phyloP scores from a whole-genome alignment of 75 land plant genomes.

The Pinus taeda region DNA sequence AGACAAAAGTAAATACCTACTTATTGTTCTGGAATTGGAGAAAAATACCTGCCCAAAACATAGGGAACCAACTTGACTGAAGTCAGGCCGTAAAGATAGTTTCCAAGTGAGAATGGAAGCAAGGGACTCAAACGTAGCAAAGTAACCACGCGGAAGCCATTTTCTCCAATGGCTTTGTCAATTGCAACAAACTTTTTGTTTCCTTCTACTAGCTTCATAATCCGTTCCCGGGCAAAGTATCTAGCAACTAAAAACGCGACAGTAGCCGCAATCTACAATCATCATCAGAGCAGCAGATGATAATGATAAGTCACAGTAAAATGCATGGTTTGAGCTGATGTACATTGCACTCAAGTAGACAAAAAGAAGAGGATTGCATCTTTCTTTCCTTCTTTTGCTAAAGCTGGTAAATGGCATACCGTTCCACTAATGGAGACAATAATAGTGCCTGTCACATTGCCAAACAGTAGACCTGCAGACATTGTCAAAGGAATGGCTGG shows the following conservation, averaged over 20 bases:
- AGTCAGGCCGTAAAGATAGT: slow-evolving; percentile 96
- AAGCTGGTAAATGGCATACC: slow-evolving; percentile 37
- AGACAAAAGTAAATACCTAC: not conserved
- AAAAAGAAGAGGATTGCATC: not conserved
- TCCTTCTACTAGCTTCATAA: slow-evolving; percentile 84
- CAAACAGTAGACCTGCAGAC: slow-evolving; percentile 98
- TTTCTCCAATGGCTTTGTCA: slow-evolving; percentile 98
- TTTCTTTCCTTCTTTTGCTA: not conserved
- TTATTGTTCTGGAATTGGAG: not conserved
- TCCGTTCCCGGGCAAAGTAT: slow-evolving; percentile 96
- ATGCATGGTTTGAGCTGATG: slow-evolving; percentile 2
- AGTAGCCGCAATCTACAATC: slow-evolving; percentile 80
- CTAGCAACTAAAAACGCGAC: slow-evolving; percentile 90
- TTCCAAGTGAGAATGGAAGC: slow-evolving; percentile 95
- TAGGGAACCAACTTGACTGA: slow-evolving; percentile 92
- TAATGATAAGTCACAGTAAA: not conserved
- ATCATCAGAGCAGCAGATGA: slow-evolving; percentile 3
- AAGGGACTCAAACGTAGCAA: slow-evolving; percentile 94
- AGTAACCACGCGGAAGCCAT: slow-evolving; percentile 92
- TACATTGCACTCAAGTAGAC: not conserved
- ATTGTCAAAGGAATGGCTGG: slow-evolving; percentile 99
- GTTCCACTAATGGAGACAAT: slow-evolving; percentile 95
- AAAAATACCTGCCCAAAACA: slow-evolving; percentile 83
- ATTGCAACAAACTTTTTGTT: slow-evolving; percentile 95
- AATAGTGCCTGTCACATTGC: slow-evolving; percentile 81